Evolutionary conservation across 2,329 filamentous ascomycete genomes (phyloP), one percentile per base, ranked within the genome.

Genomic region (Trichoderma oligosporum): DNA sequence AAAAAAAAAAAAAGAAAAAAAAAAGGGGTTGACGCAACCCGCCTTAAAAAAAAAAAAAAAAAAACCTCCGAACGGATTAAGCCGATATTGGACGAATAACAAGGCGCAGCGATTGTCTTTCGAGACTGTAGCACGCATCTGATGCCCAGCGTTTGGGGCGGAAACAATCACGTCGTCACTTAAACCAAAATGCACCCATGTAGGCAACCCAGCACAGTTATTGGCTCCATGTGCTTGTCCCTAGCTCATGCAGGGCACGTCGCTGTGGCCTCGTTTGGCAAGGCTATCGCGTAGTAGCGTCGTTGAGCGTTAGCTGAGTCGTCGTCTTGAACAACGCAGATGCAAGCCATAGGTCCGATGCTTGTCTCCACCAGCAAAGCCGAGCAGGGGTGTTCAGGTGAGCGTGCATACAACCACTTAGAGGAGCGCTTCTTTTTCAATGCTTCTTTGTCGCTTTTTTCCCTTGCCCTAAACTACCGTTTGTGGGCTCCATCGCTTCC

Each of bases 201-300:
- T 44, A 41, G 33, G 44, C 53, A 14, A 7, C 22, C 20, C 27
- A 27, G 42, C 33, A 35, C 33, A 16, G 44, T 29, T 12, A 59
- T 59, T 59, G 57, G 56, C n/a, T 14, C 6, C 25, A 6, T 16
- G 35, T 7, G 16, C 16, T 24, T 20, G 31, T 56, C 42, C 57
- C 53, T 51, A 44, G 57, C 36, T 46, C 29, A 57, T 59, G 57
- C 57, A 59, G 45, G 53, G 45, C 57, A 53, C 57, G 27, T 59
- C 46, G 18, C 31, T 35, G 22, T 51, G 57, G 45, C 57, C 22
- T 54, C 53, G 53, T 59, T 59, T 48, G 57, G 57, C 53, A 59
- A 59, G 57, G 57, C 57, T 59, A 39, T n/a, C 51, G 57, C 20
- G 44, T 49, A 29, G 57, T 59, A 59, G 57, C 57, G 57, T 48